These are phyloP conservation scores for Pachyrhizus erosus DNA, from an alignment of 306 rosid species.

Conservation along the genomic window DNA sequence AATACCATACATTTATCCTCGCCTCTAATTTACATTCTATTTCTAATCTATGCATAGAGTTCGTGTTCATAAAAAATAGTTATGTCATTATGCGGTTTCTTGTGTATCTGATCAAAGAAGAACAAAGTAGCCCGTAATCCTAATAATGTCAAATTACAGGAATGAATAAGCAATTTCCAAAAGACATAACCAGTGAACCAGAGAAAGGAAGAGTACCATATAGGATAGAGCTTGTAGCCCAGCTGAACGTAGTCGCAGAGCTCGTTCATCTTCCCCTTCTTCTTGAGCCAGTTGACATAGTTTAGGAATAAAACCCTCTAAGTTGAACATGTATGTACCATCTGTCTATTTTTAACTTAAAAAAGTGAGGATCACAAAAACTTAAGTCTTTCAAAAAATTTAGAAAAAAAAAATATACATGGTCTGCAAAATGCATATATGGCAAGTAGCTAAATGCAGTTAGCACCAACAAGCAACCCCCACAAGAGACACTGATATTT, in stretches of 20 bases:
- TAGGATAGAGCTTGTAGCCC: conserved; percentile 80
- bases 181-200: conserved; percentile 25
- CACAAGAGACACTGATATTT: neutral
- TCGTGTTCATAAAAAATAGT: conserved; percentile 13
- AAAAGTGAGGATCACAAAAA: conserved; percentile 54
- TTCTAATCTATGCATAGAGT: conserved; percentile 22
- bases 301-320: conserved; percentile 91
- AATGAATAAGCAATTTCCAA: conserved; percentile 22
- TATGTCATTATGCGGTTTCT: conserved; percentile 20
- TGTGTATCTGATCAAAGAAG: neutral
- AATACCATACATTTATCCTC: conserved; percentile 7
- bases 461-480: conserved; percentile 11
- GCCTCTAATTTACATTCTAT: conserved; percentile 15
- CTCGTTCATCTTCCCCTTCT: conserved; percentile 70
- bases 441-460: conserved; percentile 27
- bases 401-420: neutral
- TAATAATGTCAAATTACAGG: neutral
- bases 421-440: conserved; percentile 28
- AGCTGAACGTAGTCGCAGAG: conserved; percentile 70
- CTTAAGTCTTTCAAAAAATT: neutral
- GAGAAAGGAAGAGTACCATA: conserved; percentile 65
- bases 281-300: conserved; percentile 91
- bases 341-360: conserved; percentile 73
- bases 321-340: conserved; percentile 85
- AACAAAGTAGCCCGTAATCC: conserved; percentile 13